phyloP scores from a whole-genome alignment of 2,329 filamentous ascomycete species.

The Ophiostoma triangulosporum region DNA sequence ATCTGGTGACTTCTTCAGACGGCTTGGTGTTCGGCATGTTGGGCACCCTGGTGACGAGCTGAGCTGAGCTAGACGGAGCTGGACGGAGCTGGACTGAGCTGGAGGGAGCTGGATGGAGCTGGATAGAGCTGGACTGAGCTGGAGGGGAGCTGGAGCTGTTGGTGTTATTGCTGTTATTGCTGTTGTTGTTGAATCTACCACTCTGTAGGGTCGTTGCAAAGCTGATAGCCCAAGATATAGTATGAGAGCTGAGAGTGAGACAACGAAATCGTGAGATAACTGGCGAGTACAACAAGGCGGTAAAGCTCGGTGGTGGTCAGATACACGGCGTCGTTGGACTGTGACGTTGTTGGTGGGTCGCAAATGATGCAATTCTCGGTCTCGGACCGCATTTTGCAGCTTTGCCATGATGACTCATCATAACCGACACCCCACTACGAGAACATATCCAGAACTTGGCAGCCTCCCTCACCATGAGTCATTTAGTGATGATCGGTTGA shows the following conservation, averaged over 20 bases:
- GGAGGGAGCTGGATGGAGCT: too few species aligned
- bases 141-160: too few species aligned
- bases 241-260: background rate
- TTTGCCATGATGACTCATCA: background rate
- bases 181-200: too few species aligned
- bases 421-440: background rate
- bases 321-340: background rate
- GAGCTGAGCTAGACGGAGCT: background rate
- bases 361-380: background rate
- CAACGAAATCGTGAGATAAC: background rate
- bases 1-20: conserved; percentile 32
- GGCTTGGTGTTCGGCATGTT: conserved; percentile 10
- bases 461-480: too few species aligned
- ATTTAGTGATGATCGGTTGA: too few species aligned
- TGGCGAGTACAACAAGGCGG: background rate
- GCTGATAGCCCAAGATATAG: too few species aligned
- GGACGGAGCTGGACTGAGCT: too few species aligned
- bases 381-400: background rate
- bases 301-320: background rate
- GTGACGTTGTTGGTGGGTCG: background rate
- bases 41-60: background rate
- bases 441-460: too few species aligned
- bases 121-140: too few species aligned
- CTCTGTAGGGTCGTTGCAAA: too few species aligned
- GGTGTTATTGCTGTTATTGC: too few species aligned